phyloP scores from a whole-genome alignment of 1,139 yeast genomes.

The Hansenula sp. region DNA sequence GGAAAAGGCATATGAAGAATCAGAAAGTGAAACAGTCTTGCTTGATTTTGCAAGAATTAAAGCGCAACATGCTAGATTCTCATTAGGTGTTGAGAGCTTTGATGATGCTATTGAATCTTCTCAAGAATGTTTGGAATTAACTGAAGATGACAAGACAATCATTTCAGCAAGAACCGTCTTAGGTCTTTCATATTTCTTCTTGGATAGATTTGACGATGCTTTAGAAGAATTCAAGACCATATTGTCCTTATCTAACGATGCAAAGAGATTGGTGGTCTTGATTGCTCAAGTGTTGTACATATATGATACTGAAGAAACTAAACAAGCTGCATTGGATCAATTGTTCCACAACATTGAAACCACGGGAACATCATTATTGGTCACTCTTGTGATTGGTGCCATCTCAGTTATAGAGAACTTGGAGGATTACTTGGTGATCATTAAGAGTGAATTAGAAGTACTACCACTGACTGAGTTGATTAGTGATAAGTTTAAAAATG shows the following conservation, averaged over 20 bases:
- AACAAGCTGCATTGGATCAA: slow-evolving; percentile 77
- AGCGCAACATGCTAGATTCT: slow-evolving; percentile 66
- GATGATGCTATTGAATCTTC: slow-evolving; percentile 60
- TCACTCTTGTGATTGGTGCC: slow-evolving; percentile 76
- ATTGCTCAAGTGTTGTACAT: slow-evolving; percentile 80
- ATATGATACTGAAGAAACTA: slow-evolving; percentile 66
- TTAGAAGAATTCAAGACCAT: slow-evolving; percentile 64
- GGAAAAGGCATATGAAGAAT: slow-evolving; percentile 56
- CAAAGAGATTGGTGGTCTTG: slow-evolving; percentile 62
- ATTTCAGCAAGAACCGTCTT: slow-evolving; percentile 65
- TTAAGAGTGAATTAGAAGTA: slow-evolving; percentile 60
- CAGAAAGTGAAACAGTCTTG: slow-evolving; percentile 46
- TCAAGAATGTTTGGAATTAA: slow-evolving; percentile 49
- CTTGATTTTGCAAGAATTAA: slow-evolving; percentile 55
- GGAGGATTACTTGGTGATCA: slow-evolving; percentile 57
- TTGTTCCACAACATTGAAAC: slow-evolving; percentile 58
- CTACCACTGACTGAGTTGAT: slow-evolving; percentile 46
- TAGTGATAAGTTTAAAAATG: slow-evolving; percentile 46
- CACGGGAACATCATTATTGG: slow-evolving; percentile 60
- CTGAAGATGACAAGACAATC: slow-evolving; percentile 34
- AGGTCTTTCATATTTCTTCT: slow-evolving; percentile 68
- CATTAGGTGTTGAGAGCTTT: slow-evolving; percentile 56
- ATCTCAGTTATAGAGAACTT: slow-evolving; percentile 65
- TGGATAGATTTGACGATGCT: slow-evolving; percentile 57
- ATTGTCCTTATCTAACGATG: slow-evolving; percentile 49